Conservation (phyloP, 1,139 yeast genomes). For the Kurtzmaniella quercitrusa region DNA sequence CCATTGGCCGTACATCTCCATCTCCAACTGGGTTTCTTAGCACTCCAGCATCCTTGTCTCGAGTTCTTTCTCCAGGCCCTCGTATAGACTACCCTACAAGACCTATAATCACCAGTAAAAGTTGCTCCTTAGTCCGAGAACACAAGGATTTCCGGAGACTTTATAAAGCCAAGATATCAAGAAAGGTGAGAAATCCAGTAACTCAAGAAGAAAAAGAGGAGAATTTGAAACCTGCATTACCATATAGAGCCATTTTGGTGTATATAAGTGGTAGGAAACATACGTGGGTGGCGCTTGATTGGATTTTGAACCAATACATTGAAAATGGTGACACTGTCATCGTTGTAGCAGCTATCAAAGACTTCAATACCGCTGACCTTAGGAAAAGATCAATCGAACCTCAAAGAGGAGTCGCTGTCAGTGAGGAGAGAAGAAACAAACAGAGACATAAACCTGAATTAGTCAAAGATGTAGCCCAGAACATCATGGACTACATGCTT, state of each 20-base stretch:
- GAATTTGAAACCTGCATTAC: slow-evolving; percentile 34
- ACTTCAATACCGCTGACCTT: not conserved
- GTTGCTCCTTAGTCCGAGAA: slow-evolving; percentile 45
- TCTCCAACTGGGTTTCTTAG: slow-evolving; percentile 11
- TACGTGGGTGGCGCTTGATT: slow-evolving; percentile 79
- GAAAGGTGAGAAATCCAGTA: slow-evolving; percentile 11
- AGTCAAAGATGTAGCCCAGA: slow-evolving; percentile 29
- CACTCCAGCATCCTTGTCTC: slow-evolving; percentile 1
- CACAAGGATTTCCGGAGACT: slow-evolving; percentile 42
- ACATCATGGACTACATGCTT: slow-evolving; percentile 46
- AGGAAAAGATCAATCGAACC: slow-evolving; percentile 8
- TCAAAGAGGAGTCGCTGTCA: slow-evolving; percentile 21
- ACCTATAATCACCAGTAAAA: slow-evolving; percentile 48
- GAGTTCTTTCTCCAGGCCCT: slow-evolving; percentile 6
- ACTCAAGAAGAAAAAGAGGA: slow-evolving; percentile 8
- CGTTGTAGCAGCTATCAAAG: slow-evolving; percentile 42
- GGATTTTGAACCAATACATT: slow-evolving; percentile 49
- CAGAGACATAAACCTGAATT: slow-evolving; percentile 33
- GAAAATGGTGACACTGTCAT: slow-evolving; percentile 64
- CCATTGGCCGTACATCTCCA: slow-evolving; percentile 12
- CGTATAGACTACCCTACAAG: slow-evolving; percentile 41
- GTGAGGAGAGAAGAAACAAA: slow-evolving; percentile 28
- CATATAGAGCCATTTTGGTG: slow-evolving; percentile 53
- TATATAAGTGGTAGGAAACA: slow-evolving; percentile 68
- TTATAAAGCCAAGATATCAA: slow-evolving; percentile 27